Evolutionary conservation across 1,139 yeast species (phyloP).

Genomic region (Debaryomyces fabryi): DNA sequence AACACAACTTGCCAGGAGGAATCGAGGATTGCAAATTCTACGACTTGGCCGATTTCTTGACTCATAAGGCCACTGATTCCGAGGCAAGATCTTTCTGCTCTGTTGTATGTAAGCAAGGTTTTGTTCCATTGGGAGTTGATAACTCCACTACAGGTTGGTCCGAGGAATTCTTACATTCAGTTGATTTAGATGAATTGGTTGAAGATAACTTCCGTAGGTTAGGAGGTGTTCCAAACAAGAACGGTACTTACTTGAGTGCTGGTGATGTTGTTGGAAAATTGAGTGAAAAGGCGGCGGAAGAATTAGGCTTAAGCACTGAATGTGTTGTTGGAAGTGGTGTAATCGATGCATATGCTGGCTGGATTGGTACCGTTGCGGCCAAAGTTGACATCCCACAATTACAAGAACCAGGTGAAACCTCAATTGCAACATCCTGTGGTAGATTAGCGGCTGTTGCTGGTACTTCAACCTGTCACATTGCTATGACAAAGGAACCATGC

Average conservation of each 20-base stretch:
- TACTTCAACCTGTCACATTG: slow-evolving; percentile 95
- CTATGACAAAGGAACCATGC: slow-evolving; percentile 79
- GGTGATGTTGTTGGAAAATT: slow-evolving; percentile 86
- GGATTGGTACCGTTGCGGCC: slow-evolving; percentile 98
- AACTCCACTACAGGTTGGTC: slow-evolving; percentile 90
- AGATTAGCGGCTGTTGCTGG: slow-evolving; percentile 98
- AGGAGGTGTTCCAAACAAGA: slow-evolving; percentile 80
- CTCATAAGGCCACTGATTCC: slow-evolving; percentile 85
- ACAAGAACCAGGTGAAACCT: slow-evolving; percentile 40
- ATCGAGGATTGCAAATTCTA: slow-evolving; percentile 77
- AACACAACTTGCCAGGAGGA: slow-evolving; percentile 75
- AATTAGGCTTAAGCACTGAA: slow-evolving; percentile 75
- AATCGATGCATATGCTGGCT: slow-evolving; percentile 97
- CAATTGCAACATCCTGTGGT: slow-evolving; percentile 67
- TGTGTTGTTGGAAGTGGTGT: slow-evolving; percentile 94
- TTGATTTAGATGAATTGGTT: slow-evolving; percentile 76
- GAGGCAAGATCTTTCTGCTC: slow-evolving; percentile 89
- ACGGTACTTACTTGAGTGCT: slow-evolving; percentile 77
- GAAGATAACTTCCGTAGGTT: slow-evolving; percentile 75
- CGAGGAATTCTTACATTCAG: slow-evolving; percentile 62
- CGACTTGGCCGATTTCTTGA: slow-evolving; percentile 87
- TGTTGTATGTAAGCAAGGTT: slow-evolving; percentile 93
- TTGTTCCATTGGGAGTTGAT: slow-evolving; percentile 89
- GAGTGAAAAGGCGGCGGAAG: slow-evolving; percentile 68
- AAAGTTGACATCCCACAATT: slow-evolving; percentile 59